Evolutionary conservation across 163 green algal species (phyloP).

Genomic region (Volvox carteri): DNA sequence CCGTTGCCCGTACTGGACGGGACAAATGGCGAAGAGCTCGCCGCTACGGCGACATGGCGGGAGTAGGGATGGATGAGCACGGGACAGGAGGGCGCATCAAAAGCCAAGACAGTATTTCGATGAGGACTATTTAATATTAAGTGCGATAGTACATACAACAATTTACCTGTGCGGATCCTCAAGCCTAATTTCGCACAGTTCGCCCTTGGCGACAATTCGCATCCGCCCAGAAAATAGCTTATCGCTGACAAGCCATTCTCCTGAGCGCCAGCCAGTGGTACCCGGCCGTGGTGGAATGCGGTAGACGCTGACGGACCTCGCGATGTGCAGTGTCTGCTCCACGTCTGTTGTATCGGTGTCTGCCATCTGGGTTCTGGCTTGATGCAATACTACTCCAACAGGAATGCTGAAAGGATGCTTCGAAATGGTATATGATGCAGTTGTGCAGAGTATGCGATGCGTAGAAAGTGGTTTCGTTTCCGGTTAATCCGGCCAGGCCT

Average conservation of each 20-base stretch:
- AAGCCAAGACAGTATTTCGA: too few relatives aligned
- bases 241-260: constrained; percentile 45
- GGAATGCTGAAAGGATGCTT: neutral
- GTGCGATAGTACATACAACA: neutral
- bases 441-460: too few relatives aligned
- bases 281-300: constrained; percentile 35
- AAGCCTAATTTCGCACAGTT: constrained; percentile 38
- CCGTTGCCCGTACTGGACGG: constrained; percentile 43
- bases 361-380: neutral
- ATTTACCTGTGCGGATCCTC: constrained; percentile 32
- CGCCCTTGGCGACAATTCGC: constrained; percentile 16
- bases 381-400: too few relatives aligned
- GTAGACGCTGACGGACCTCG: constrained; percentile 18
- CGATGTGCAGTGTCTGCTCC: constrained; percentile 35
- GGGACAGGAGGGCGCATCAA: too few relatives aligned
- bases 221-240: constrained; percentile 31
- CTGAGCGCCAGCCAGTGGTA: constrained; percentile 9
- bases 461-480: neutral
- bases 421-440: too few relatives aligned
- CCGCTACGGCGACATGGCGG: neutral
- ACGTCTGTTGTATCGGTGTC: constrained; percentile 18
- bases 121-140: too few relatives aligned
- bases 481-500: too few relatives aligned
- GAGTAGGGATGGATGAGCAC: too few relatives aligned
- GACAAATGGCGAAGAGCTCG: constrained; percentile 47